Conservation (phyloP, 306 rosid genomes). For the Coriaria nepalensis region DNA sequence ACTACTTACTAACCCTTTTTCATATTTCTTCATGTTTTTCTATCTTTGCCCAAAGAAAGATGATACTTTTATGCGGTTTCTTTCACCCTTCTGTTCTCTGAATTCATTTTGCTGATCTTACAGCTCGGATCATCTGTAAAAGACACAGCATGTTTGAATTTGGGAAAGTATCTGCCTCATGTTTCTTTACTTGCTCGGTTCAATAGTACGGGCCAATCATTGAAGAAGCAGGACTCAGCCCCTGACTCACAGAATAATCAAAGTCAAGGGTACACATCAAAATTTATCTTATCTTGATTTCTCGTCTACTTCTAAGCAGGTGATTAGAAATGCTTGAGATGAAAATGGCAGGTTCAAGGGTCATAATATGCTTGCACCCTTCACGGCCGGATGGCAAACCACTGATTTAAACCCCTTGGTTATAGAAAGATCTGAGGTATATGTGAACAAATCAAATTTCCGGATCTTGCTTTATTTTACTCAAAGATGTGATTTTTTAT, state of each 20-base stretch:
- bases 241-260: slow-evolving; percentile 18
- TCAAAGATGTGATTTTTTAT: background rate
- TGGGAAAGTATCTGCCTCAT: slow-evolving; percentile 29
- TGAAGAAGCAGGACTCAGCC: slow-evolving; percentile 33
- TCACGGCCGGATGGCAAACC: slow-evolving; percentile 80
- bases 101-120: slow-evolving; percentile 8
- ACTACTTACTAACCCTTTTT: background rate
- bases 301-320: background rate
- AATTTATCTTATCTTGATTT: slow-evolving; percentile 1
- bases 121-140: slow-evolving; percentile 47
- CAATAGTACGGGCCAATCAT: slow-evolving; percentile 34
- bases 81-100: background rate
- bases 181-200: slow-evolving; percentile 32
- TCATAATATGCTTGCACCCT: slow-evolving; percentile 96
- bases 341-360: slow-evolving; percentile 49
- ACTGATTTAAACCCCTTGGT: slow-evolving; percentile 50
- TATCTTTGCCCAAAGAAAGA: background rate
- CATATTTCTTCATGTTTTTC: background rate
- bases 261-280: slow-evolving; percentile 35
- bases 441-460: background rate
- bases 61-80: background rate
- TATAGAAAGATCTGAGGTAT: slow-evolving; percentile 74
- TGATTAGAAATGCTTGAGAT: slow-evolving; percentile 13
- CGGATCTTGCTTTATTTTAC: background rate
- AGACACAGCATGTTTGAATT: slow-evolving; percentile 28